Percentiles rank a stretch among this genome's conserved stretches.
phyloP scores from a whole-genome alignment of 176 grass and related monocot species.

The Paspalum notatum region DNA sequence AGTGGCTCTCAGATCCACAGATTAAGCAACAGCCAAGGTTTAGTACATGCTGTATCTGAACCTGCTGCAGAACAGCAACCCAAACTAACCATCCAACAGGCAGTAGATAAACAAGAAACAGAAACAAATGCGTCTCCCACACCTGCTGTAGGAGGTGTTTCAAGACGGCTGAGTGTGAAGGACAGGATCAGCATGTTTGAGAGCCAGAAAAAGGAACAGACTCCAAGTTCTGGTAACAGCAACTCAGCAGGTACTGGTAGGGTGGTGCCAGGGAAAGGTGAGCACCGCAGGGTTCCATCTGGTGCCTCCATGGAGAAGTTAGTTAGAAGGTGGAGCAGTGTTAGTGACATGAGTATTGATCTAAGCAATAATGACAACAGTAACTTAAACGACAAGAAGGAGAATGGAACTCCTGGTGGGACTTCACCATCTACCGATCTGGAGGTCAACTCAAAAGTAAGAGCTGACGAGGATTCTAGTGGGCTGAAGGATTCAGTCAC shows the following conservation, averaged over 20 bases:
- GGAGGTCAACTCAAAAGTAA: constrained; percentile 51
- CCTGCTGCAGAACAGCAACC: constrained; percentile 40
- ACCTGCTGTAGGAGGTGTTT: constrained; percentile 39
- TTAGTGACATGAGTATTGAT: constrained; percentile 98
- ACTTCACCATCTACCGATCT: constrained; percentile 68
- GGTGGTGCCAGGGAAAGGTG: constrained; percentile 70
- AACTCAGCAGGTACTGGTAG: constrained; percentile 51
- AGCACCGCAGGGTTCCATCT: constrained; percentile 86
- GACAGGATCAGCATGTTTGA: constrained; percentile 98
- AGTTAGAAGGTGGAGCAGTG: constrained; percentile 89
- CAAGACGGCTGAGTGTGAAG: constrained; percentile 87
- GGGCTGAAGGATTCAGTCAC: constrained; percentile 50
- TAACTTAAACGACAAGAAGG: constrained; percentile 66
- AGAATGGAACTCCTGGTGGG: constrained; percentile 57
- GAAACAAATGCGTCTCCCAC: constrained; percentile 48
- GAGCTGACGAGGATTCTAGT: constrained; percentile 49
- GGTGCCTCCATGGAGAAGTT: constrained; percentile 83
- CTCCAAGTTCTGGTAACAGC: constrained; percentile 71
- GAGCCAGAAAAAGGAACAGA: constrained; percentile 77
- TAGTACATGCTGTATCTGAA: constrained; percentile 49
- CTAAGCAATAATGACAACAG: constrained; percentile 61
- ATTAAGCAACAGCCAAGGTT: constrained; percentile 49
- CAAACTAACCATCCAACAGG: constrained; percentile 48
- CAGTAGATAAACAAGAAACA: constrained; percentile 52
- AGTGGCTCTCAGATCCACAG: constrained; percentile 39